Evolutionary conservation across 345 rosid species (phyloP).

Genomic region (Gossypium stocksii): DNA sequence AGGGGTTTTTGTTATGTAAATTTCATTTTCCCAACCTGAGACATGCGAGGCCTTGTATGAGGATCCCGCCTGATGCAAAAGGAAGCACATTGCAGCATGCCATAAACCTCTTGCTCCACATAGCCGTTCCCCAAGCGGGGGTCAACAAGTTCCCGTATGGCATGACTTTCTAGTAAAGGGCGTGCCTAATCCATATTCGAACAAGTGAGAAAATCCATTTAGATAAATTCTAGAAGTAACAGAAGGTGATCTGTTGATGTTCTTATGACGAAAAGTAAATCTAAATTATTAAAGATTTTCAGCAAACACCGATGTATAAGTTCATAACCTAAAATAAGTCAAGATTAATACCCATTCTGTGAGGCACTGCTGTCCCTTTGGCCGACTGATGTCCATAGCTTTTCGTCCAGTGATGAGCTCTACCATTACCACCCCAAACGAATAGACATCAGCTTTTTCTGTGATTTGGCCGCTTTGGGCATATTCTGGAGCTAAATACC

Average conservation of each 20-base stretch:
- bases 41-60: slow-evolving; percentile 82
- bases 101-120: slow-evolving; percentile 58
- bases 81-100: slow-evolving; percentile 87
- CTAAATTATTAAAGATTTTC: background rate
- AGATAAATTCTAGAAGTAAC: background rate
- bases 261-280: background rate
- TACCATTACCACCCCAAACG: slow-evolving; percentile 86
- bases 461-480: slow-evolving; percentile 97
- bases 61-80: slow-evolving; percentile 89
- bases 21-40: slow-evolving; percentile 55
- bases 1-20: background rate
- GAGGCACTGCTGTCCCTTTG: slow-evolving; percentile 92
- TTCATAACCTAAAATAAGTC: background rate
- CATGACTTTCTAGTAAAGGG: slow-evolving; percentile 68
- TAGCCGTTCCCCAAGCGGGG: slow-evolving; percentile 56
- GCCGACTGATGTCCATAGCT: slow-evolving; percentile 86
- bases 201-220: background rate
- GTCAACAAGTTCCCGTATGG: slow-evolving; percentile 69
- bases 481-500: slow-evolving; percentile 96
- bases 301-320: background rate
- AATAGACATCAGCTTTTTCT: slow-evolving; percentile 94
- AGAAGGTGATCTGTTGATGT: background rate
- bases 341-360: slow-evolving; percentile 76
- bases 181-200: slow-evolving; percentile 60
- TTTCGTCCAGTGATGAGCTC: slow-evolving; percentile 96